phyloP scores from a whole-genome alignment of 768 basidiomycete genomes.

The Trametes sanguinea region DNA sequence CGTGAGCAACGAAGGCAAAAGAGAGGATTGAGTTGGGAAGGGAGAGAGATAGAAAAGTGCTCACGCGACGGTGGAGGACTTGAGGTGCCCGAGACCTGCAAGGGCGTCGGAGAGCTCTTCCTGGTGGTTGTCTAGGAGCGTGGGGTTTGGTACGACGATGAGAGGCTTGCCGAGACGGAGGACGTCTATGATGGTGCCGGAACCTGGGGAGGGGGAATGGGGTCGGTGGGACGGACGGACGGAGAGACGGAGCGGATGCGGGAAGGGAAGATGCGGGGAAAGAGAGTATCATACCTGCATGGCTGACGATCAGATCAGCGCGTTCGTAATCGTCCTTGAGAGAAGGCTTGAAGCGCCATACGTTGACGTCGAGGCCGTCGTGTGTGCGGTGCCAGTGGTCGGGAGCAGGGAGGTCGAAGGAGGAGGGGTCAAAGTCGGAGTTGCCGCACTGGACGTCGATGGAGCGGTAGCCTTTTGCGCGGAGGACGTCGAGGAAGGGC shows the following conservation, averaged over 20 bases:
- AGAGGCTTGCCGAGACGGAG: conserved; percentile 73
- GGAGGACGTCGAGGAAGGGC: conserved; percentile 57
- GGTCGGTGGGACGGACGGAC: not conserved
- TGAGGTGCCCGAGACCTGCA: conserved; percentile 56
- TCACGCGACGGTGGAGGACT: conserved; percentile 58
- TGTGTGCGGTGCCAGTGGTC: conserved; percentile 27
- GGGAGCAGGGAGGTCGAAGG: conserved; percentile 27
- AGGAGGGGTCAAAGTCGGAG: conserved; percentile 48
- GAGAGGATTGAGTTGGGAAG: not conserved
- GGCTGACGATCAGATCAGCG: conserved; percentile 85
- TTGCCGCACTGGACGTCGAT: conserved; percentile 82
- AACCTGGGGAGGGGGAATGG: conserved; percentile 51
- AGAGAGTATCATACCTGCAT: conserved; percentile 70
- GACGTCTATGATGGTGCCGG: conserved; percentile 92
- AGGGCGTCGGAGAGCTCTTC: conserved; percentile 80
- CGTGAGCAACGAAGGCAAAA: conserved; percentile 1
- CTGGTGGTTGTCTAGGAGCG: conserved; percentile 92
- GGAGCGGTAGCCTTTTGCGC: conserved; percentile 52
- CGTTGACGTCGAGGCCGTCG: conserved; percentile 47
- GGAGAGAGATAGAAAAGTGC: conserved; percentile 29
- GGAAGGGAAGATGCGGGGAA: conserved; percentile 9
- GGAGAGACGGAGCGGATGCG: not conserved
- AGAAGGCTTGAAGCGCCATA: conserved; percentile 75
- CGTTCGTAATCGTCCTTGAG: conserved; percentile 62
- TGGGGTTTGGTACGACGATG: conserved; percentile 87